phyloP scores from a whole-genome alignment of 176 grass and related monocot genomes.

The Juncus inflexus region DNA sequence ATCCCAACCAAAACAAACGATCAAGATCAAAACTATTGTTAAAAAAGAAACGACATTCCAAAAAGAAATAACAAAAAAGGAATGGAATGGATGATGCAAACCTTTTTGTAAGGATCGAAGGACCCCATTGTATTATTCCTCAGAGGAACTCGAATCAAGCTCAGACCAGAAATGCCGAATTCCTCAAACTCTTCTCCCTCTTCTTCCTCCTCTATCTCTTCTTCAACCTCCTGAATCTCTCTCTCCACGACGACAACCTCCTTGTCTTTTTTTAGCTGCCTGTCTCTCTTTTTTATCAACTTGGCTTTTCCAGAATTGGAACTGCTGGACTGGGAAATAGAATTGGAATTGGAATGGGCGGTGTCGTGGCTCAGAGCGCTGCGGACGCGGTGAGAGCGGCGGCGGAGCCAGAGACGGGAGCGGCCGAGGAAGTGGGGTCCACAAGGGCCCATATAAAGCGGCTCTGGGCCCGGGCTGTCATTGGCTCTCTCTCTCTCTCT shows the following conservation, averaged over 20 bases:
- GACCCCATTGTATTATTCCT: constrained; percentile 24
- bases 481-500: not conserved
- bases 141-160: constrained; percentile 19
- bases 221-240: constrained; percentile 12
- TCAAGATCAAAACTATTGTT: not conserved
- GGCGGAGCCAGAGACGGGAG: constrained; percentile 41
- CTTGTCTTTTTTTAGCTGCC: constrained; percentile 19
- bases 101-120: constrained; percentile 34
- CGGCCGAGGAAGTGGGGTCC: constrained; percentile 29
- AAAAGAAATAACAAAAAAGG: not conserved
- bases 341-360: constrained; percentile 11
- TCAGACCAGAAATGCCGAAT: constrained; percentile 23
- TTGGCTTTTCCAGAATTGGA: not conserved
- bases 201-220: not conserved
- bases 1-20: constrained; percentile 12
- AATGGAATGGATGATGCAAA: constrained; percentile 12
- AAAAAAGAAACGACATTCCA: not conserved
- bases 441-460: constrained; percentile 27
- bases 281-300: no score
- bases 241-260: constrained; percentile 18
- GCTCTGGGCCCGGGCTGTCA: constrained; percentile 6
- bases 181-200: constrained; percentile 15
- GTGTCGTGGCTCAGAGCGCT: constrained; percentile 24
- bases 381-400: constrained; percentile 34
- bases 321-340: not conserved